Conservation (phyloP, 202 grass and related monocot genomes). For the Elaeis oleifera region DNA sequence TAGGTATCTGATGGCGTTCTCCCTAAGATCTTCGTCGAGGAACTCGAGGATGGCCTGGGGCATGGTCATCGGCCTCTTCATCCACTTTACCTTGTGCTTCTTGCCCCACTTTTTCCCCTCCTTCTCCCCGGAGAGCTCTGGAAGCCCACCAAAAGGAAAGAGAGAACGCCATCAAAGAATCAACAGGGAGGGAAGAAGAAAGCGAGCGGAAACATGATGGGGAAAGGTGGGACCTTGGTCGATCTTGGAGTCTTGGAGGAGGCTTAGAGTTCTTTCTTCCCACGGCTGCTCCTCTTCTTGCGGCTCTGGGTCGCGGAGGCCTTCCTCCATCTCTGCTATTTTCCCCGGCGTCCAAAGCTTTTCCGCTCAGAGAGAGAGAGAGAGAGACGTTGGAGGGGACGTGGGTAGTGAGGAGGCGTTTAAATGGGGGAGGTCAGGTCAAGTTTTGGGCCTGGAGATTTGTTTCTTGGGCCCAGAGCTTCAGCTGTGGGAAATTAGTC, state of each 20-base stretch:
- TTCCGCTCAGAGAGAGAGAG: no score
- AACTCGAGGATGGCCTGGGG: neutral
- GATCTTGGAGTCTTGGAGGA: slow-evolving; percentile 7
- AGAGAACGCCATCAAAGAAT: neutral
- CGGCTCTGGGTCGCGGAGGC: neutral
- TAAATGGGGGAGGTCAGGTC: no score
- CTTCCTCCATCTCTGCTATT: slow-evolving; percentile 4
- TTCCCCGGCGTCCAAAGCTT: neutral
- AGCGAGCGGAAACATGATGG: neutral
- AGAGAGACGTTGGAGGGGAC: no score
- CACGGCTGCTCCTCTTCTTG: neutral
- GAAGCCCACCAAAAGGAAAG: neutral
- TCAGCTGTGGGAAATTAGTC: no score
- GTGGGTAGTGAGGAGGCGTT: no score
- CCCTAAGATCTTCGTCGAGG: slow-evolving; percentile 2
- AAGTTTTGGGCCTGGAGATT: no score
- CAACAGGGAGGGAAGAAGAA: neutral
- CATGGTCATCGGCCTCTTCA: slow-evolving; percentile 7
- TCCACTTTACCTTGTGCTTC: slow-evolving; percentile 12
- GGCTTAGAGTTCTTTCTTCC: slow-evolving; percentile 3
- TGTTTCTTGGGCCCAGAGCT: no score
- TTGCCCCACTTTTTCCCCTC: neutral
- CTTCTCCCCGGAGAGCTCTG: neutral
- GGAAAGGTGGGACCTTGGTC: slow-evolving; percentile 9
- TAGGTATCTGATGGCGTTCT: slow-evolving; percentile 21